Conservation (phyloP, 768 basidiomycete genomes). For the Hericium erinaceus region DNA sequence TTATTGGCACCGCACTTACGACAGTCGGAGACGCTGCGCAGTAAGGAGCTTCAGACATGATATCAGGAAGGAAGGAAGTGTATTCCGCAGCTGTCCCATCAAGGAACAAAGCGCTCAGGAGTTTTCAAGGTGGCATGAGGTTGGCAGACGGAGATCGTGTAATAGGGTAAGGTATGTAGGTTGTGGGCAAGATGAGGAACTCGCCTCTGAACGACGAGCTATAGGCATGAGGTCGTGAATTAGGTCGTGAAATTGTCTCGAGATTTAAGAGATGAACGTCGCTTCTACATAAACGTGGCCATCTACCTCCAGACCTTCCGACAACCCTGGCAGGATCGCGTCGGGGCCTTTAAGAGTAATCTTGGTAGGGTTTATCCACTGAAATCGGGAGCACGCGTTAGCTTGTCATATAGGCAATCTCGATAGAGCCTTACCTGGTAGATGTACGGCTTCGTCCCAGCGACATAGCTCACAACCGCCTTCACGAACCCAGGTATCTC, state of each 20-base stretch:
- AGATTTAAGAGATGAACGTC: slow-evolving; percentile 63
- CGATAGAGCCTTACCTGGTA: slow-evolving; percentile 58
- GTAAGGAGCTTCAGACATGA: no score
- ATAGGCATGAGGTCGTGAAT: background rate
- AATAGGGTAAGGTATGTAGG: background rate
- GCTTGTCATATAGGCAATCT: background rate
- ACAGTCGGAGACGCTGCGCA: no score
- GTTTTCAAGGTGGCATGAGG: no score
- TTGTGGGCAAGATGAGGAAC: background rate
- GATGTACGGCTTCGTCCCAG: slow-evolving; percentile 89
- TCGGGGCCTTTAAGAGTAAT: slow-evolving; percentile 38
- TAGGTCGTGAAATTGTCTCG: background rate
- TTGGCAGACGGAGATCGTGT: no score
- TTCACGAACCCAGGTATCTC: slow-evolving; percentile 92
- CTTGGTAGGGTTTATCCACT: slow-evolving; percentile 54
- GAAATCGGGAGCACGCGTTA: background rate
- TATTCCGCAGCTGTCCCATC: no score
- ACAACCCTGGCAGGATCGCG: slow-evolving; percentile 30
- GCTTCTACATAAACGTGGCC: slow-evolving; percentile 84
- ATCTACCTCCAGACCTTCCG: slow-evolving; percentile 37
- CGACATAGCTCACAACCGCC: slow-evolving; percentile 87
- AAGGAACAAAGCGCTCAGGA: no score
- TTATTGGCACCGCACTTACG: no score
- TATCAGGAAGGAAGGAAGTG: no score
- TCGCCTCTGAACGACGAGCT: background rate